phyloP scores from a whole-genome alignment of 768 basidiomycete species.

The Ramaria sp. region DNA sequence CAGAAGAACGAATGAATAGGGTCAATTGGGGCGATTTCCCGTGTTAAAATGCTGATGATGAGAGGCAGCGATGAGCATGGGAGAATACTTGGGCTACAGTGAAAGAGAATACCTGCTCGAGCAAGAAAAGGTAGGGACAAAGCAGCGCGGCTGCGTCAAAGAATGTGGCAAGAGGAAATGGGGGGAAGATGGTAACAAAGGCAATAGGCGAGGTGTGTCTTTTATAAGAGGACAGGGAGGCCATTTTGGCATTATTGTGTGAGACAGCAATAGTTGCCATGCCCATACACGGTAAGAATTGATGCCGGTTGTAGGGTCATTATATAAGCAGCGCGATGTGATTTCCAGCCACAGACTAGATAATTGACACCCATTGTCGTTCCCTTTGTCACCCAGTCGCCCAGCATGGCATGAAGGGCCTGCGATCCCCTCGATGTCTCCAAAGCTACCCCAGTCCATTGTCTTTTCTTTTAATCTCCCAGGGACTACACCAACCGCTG shows the following conservation, averaged over 20 bases:
- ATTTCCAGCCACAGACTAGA: no score
- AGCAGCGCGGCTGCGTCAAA: conserved; percentile 1
- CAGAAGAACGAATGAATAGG: conserved; percentile 7
- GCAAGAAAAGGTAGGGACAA: conserved; percentile 14
- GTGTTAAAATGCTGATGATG: conserved; percentile 12
- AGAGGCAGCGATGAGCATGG: conserved; percentile 17
- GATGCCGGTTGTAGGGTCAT: no score
- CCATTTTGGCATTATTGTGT: neutral
- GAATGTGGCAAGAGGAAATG: conserved; percentile 7
- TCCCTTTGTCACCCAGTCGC: no score
- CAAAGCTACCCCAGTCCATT: no score
- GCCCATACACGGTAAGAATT: no score
- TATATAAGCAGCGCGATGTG: no score
- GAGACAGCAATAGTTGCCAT: neutral
- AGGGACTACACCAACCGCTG: no score
- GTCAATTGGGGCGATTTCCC: neutral
- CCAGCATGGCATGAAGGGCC: no score
- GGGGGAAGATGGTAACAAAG: neutral
- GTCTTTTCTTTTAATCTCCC: no score
- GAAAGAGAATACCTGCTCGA: conserved; percentile 18
- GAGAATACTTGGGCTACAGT: conserved; percentile 20
- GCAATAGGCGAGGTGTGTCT: conserved; percentile 1
- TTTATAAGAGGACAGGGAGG: neutral
- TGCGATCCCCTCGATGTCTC: no score
- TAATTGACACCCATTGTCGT: no score